Conservation (phyloP, 768 basidiomycete genomes). For the Phaeotremella skinneri region DNA sequence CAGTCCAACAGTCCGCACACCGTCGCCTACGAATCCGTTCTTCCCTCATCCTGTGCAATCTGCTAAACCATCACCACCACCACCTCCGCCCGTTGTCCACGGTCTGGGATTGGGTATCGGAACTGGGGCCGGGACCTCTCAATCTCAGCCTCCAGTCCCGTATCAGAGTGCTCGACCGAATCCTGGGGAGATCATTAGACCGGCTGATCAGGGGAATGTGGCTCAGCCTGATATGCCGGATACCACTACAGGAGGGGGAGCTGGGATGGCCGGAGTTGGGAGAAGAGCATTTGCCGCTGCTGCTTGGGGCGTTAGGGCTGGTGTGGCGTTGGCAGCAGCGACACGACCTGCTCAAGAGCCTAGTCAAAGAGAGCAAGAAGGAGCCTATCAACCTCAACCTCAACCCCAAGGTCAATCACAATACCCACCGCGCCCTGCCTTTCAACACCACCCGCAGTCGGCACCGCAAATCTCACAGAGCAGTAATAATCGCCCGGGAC, state of each 20-base stretch:
- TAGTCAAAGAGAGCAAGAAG: not conserved
- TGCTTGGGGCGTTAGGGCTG: conserved; percentile 54
- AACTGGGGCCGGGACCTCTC: no score
- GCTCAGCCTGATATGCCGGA: conserved; percentile 29
- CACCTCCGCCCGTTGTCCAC: conserved; percentile 5
- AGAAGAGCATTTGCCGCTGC: conserved; percentile 76
- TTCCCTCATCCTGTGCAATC: conserved; percentile 59
- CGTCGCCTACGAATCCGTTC: conserved; percentile 53
- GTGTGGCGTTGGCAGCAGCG: conserved; percentile 31
- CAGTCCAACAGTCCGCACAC: conserved; percentile 47
- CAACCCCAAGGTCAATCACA: not conserved
- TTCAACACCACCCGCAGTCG: not conserved
- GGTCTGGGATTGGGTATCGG: conserved; percentile 37
- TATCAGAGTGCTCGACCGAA: conserved; percentile 15
- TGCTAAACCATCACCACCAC: conserved; percentile 47
- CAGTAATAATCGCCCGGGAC: not conserved
- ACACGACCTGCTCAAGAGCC: conserved; percentile 3
- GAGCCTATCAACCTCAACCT: not conserved
- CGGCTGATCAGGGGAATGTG: conserved; percentile 29
- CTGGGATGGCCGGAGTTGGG: conserved; percentile 82
- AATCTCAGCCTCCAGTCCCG: conserved; percentile 11
- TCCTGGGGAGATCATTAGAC: conserved; percentile 14
- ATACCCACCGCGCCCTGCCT: not conserved
- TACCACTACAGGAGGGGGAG: conserved; percentile 42
- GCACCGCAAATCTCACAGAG: not conserved